Conservation (phyloP, 345 rosid genomes). For the Corchorus olitorius region DNA sequence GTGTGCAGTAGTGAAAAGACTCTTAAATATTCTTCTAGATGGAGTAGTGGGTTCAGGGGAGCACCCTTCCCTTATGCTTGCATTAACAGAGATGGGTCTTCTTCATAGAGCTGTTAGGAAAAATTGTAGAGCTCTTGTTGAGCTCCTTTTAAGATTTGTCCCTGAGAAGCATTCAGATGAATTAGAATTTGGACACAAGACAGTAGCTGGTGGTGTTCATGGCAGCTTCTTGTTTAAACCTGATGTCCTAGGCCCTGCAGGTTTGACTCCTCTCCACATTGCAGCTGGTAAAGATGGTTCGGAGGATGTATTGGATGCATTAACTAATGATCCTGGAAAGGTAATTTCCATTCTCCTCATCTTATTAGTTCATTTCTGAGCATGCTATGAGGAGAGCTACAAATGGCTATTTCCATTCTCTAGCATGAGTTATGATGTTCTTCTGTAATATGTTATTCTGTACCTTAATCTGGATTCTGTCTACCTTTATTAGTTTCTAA, state of each 20-base stretch:
- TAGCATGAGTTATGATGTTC: constrained; percentile 14
- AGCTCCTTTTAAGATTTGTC: constrained; percentile 70
- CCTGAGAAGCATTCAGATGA: constrained; percentile 42
- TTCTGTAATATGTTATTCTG: neutral
- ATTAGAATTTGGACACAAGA: constrained; percentile 30
- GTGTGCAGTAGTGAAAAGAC: constrained; percentile 91
- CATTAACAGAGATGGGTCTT: constrained; percentile 75
- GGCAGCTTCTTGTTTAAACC: constrained; percentile 68
- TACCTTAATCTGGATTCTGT: constrained; percentile 6
- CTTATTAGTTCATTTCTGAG: constrained; percentile 12
- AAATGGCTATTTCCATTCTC: constrained; percentile 6
- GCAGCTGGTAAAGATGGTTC: constrained; percentile 99
- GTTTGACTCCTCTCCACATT: constrained; percentile 98
- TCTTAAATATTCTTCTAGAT: constrained; percentile 63
- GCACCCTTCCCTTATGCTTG: constrained; percentile 49
- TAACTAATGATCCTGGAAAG: constrained; percentile 87
- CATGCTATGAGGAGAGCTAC: neutral
- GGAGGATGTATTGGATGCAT: constrained; percentile 81
- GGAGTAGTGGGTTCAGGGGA: constrained; percentile 71
- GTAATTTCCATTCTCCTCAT: constrained; percentile 36
- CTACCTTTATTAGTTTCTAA: neutral
- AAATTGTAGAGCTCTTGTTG: constrained; percentile 75
- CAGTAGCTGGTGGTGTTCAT: constrained; percentile 27
- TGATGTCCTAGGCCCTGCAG: constrained; percentile 83
- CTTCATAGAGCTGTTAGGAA: constrained; percentile 96